A percentile compares a stretch with the other conserved stretches of the same genome.
Evolutionary conservation across 306 rosid genomes (phyloP).

Genomic region (Fragaria vesca): DNA sequence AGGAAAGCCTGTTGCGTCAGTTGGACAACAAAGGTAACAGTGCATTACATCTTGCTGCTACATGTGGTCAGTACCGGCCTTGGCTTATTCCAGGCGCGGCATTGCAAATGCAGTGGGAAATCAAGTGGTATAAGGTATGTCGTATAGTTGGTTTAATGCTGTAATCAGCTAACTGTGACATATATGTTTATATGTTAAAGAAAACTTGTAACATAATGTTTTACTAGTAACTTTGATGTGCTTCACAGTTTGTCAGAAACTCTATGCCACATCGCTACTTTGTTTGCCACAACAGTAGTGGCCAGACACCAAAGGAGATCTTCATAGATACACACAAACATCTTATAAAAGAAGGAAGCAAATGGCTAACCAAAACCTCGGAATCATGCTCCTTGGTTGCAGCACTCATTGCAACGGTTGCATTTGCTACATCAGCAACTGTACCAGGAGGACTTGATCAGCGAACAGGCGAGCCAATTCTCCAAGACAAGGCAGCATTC

Average conservation of each 20-base stretch:
- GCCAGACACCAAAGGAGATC: constrained; percentile 40
- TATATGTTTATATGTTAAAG: neutral
- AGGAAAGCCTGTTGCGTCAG: constrained; percentile 35
- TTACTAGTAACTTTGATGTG: neutral
- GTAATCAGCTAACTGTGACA: neutral
- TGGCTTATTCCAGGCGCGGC: constrained; percentile 63
- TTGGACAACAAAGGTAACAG: constrained; percentile 56
- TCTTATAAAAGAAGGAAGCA: constrained; percentile 29
- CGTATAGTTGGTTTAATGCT: neutral
- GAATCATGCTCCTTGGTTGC: constrained; percentile 68
- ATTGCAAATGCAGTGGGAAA: constrained; percentile 67
- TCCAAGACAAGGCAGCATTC: constrained; percentile 23
- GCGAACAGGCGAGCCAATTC: constrained; percentile 30
- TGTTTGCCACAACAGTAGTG: constrained; percentile 22
- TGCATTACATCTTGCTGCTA: constrained; percentile 64
- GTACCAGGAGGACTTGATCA: constrained; percentile 43
- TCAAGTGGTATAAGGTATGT: constrained; percentile 57
- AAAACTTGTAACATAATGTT: neutral
- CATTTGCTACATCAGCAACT: constrained; percentile 39
- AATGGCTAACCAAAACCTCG: constrained; percentile 48
- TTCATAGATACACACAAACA: constrained; percentile 37
- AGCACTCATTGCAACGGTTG: constrained; percentile 56
- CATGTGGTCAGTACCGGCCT: constrained; percentile 36
- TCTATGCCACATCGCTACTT: constrained; percentile 39
- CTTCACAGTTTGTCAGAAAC: constrained; percentile 42